Evolutionary conservation across 2,329 filamentous ascomycete species (phyloP).

Genomic region (Fusarium palustre): DNA sequence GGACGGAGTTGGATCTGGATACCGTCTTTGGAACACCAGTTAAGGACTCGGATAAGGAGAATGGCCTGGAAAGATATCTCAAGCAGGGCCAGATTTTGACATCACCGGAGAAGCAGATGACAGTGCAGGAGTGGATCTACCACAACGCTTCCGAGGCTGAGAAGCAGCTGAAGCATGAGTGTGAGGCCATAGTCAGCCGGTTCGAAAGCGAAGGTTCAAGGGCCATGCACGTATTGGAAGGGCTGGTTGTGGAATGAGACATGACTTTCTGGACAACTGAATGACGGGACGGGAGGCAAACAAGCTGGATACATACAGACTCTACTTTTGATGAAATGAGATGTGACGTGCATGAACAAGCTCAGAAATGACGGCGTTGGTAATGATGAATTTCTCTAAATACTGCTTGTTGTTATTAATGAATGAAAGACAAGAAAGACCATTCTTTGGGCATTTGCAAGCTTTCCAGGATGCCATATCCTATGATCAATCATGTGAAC

Average conservation of each 20-base stretch:
- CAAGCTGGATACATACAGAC: conserved; percentile 29
- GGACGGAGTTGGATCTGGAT: conserved; percentile 83
- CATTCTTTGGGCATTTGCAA: conserved; percentile 3
- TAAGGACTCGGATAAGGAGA: conserved; percentile 64
- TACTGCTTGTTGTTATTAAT: conserved; percentile 25
- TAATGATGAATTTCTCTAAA: conserved; percentile 35
- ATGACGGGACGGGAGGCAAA: conserved; percentile 18
- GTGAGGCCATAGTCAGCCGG: conserved; percentile 81
- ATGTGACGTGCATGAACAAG: conserved; percentile 29
- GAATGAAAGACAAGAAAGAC: conserved; percentile 18
- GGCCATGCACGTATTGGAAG: conserved; percentile 82
- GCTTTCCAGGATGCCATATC: neutral
- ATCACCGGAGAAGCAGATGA: conserved; percentile 87
- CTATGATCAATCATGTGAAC: neutral
- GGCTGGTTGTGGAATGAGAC: conserved; percentile 67
- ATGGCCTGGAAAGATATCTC: conserved; percentile 62
- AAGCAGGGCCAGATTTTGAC: conserved; percentile 71
- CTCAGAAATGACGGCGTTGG: conserved; percentile 41
- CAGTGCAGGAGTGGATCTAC: conserved; percentile 91
- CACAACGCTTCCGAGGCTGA: conserved; percentile 85
- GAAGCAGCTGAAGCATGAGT: conserved; percentile 80
- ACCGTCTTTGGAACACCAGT: conserved; percentile 67
- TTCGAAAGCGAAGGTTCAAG: conserved; percentile 87
- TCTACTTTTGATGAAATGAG: conserved; percentile 29
- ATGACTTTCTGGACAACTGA: conserved; percentile 27